Percentiles rank a stretch among this genome's conserved stretches.
These are phyloP conservation scores for Ophiostoma piceae DNA, from an alignment of 2,329 filamentous ascomycete species.

Conservation along the genomic window DNA sequence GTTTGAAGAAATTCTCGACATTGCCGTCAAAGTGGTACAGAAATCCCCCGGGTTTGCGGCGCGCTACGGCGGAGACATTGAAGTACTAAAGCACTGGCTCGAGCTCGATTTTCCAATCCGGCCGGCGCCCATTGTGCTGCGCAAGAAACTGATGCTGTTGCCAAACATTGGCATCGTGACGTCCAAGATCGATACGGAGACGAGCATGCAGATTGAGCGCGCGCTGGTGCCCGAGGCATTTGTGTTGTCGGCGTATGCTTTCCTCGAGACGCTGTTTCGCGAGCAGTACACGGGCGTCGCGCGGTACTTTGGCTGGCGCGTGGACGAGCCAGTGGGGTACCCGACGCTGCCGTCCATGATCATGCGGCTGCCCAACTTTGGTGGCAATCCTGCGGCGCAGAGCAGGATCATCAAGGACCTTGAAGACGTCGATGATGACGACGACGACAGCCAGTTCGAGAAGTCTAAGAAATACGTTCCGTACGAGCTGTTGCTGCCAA, in stretches of 20 bases:
- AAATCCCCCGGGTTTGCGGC: too few relatives aligned
- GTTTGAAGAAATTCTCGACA: constrained; percentile 40
- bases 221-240: constrained; percentile 51
- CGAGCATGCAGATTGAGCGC: constrained; percentile 40
- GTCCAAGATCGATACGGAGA: constrained; percentile 25
- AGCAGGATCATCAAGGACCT: background rate
- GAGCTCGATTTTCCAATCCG: constrained; percentile 55
- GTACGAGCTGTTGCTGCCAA: constrained; percentile 26
- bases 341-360: constrained; percentile 12
- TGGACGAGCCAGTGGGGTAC: constrained; percentile 19
- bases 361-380: background rate
- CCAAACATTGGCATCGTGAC: constrained; percentile 22
- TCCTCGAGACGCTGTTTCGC: constrained; percentile 44
- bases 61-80: too few relatives aligned
- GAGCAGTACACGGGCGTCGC: constrained; percentile 43
- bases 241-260: constrained; percentile 48
- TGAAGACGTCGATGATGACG: constrained; percentile 7
- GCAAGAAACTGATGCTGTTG: constrained; percentile 41
- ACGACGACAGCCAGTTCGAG: constrained; percentile 11
- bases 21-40: constrained; percentile 33
- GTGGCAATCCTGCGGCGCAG: background rate
- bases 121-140: constrained; percentile 55
- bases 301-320: constrained; percentile 41
- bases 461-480: constrained; percentile 5
- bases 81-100: constrained; percentile 51